phyloP scores from a whole-genome alignment of 2,329 filamentous ascomycete species.

The Fusarium piperis region DNA sequence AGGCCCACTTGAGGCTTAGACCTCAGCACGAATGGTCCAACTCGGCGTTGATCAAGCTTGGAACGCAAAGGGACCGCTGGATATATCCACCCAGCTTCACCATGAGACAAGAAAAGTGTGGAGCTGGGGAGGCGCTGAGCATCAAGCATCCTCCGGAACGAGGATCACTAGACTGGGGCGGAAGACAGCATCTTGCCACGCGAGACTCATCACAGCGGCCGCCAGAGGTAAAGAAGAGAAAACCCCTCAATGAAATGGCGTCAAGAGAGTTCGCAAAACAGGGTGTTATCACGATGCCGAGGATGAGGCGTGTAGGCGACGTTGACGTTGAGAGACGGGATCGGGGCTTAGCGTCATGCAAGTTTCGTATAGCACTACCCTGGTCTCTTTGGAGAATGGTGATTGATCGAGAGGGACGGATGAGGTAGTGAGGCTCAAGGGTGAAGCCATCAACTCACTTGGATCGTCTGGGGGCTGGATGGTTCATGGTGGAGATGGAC shows the following conservation, averaged over 20 bases:
- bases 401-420: constrained; percentile 17
- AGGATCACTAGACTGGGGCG: background rate
- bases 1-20: background rate
- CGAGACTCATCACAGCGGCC: background rate
- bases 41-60: background rate
- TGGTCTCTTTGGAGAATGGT: background rate
- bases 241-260: background rate
- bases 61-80: background rate
- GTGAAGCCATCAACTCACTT: constrained; percentile 5
- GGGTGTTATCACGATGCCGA: constrained; percentile 20
- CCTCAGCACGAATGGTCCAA: background rate
- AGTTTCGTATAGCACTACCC: constrained; percentile 40
- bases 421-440: constrained; percentile 26
- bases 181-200: background rate
- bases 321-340: constrained; percentile 12
- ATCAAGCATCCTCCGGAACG: background rate
- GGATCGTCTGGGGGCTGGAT: constrained; percentile 15
- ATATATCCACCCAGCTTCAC: background rate
- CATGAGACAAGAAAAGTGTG: background rate
- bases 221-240: background rate
- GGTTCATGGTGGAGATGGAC: constrained; percentile 7
- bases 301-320: background rate
- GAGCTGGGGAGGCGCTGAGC: background rate
- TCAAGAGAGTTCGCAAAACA: background rate
- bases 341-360: constrained; percentile 40